Base-by-base conservation (phyloP, 768 basidiomycete species). In the Galerina marginata region DNA sequence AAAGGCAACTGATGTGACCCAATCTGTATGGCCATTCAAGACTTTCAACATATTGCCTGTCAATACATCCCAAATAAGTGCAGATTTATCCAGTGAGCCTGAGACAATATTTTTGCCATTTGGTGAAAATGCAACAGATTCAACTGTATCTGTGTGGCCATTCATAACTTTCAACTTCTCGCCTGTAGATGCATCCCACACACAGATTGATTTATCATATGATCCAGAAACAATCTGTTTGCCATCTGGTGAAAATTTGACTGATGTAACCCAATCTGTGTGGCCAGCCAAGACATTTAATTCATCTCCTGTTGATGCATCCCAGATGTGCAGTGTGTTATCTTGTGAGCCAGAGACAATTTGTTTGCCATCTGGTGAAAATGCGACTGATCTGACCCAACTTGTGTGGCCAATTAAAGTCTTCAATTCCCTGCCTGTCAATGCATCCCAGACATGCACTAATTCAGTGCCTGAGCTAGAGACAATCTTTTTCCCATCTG, bases 131-230 rank as follows among this genome's bases (percentile, higher is more conserved):
- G 14, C n/a, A 2, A 47, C 54, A 2, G 44, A 16, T 4, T 36
- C 12, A 33, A 56, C 36, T 9, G 14, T n/a, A 14, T 5, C 12
- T 9, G 44, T 56, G 12, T 56, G 54, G n/a, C 54, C 54, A 20
- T 9, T 37, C 33, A 46, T n/a, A 16, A 26, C 12, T 23, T 47
- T 37, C 29, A 23, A 4, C 2, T n/a, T 3, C 6, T 20, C 20
- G 20, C 45, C 54, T 6, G 54, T 50, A 10, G 49, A 25, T 26
- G 38, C 40, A 49, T 55, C 38, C 54, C 46, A 60, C 6, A 60
- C 14, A 6, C 47, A 12, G 20, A 60, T 16, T 16, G 59, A 49
- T 4, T 33, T 14, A 16, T 60, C 53, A 15, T 6, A 36, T 25
- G 54, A 48, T 9, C 52, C 40, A 43, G 46, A 60, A 15, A 49